Evolutionary conservation across 768 basidiomycete species (phyloP).

Genomic region (Pleurotus citrinopileatus): DNA sequence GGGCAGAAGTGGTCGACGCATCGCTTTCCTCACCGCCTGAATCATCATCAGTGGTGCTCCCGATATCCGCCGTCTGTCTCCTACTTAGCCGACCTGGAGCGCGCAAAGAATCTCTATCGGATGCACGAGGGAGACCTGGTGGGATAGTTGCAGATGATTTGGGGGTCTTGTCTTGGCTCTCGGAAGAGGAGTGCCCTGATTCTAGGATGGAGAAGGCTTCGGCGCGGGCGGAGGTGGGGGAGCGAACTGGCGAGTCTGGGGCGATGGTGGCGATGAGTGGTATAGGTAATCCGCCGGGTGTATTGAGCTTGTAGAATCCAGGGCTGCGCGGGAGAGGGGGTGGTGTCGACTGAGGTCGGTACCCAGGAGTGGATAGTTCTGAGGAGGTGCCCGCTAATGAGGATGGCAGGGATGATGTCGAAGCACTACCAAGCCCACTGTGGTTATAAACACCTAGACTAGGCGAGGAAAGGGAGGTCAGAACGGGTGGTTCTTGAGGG

Average conservation of each 20-base stretch:
- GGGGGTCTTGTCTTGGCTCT: conserved; percentile 6
- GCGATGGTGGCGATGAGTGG: conserved; percentile 54
- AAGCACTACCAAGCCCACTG: conserved; percentile 25
- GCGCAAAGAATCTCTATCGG: conserved; percentile 13
- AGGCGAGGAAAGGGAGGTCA: conserved; percentile 39
- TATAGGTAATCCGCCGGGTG: conserved; percentile 44
- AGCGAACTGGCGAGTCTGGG: conserved; percentile 35
- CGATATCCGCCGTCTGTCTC: conserved; percentile 14
- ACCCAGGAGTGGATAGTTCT: not conserved
- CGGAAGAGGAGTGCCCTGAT: not conserved
- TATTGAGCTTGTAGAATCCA: conserved; percentile 11
- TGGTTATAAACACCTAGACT: conserved; percentile 32
- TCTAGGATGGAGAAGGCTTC: conserved; percentile 12
- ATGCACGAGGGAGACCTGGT: conserved; percentile 15
- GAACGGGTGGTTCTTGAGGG: conserved; percentile 23
- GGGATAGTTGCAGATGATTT: conserved; percentile 12
- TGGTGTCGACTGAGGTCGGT: not conserved
- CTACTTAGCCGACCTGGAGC: conserved; percentile 15
- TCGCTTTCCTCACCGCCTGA: conserved; percentile 37
- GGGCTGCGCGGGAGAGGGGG: conserved; percentile 6
- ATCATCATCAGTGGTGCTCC: conserved; percentile 6
- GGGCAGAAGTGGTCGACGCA: conserved; percentile 28
- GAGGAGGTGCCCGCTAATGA: conserved; percentile 16
- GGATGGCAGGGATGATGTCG: conserved; percentile 39
- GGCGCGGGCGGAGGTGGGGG: conserved; percentile 18